A percentile compares a stretch with the other conserved stretches of the same genome.
Evolutionary conservation across 1,284 basidiomycete species (phyloP).

Genomic region (Apiotrichum porosum): DNA sequence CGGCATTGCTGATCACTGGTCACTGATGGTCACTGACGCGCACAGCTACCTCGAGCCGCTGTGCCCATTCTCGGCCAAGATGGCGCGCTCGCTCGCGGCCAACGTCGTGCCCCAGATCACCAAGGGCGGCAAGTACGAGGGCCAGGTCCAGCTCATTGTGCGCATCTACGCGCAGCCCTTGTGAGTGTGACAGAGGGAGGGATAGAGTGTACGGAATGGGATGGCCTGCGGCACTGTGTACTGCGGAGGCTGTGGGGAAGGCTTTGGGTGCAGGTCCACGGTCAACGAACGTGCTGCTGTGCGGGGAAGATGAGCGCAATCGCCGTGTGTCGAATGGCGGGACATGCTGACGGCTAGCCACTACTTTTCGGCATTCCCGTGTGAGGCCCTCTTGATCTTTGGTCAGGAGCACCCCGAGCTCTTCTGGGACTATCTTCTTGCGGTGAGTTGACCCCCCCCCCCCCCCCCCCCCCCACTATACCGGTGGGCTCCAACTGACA

Average conservation of each 20-base stretch:
- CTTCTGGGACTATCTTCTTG: constrained; percentile 71
- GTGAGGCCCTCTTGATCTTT: constrained; percentile 78
- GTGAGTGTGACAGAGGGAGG: constrained; percentile 30
- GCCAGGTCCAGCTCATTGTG: constrained; percentile 72
- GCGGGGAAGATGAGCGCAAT: too few relatives aligned
- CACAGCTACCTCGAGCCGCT: constrained; percentile 62
- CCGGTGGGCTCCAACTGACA: too few relatives aligned
- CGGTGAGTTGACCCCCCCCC: constrained; percentile 57
- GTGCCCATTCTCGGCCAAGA: constrained; percentile 65
- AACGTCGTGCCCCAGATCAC: constrained; percentile 47
- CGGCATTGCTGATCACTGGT: too few relatives aligned
- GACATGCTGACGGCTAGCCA: constrained; percentile 61
- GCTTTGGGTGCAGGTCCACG: too few relatives aligned
- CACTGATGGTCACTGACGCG: not conserved
- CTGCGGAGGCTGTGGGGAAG: not conserved
- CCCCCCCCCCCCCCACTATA: too few relatives aligned
- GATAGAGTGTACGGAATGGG: too few relatives aligned
- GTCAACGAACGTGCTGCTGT: too few relatives aligned
- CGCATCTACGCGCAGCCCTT: constrained; percentile 69
- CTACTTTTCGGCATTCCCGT: constrained; percentile 63
- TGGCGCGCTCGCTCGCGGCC: constrained; percentile 43
- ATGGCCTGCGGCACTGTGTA: not conserved
- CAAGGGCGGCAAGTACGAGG: constrained; percentile 63
- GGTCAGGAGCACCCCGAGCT: constrained; percentile 63
- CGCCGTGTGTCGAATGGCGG: too few relatives aligned